A percentile compares a stretch with the other conserved stretches of the same genome.
These are phyloP conservation scores for Pythium sukuiense DNA, from an alignment of 352 stramenopile genomes.

Conservation along the genomic window DNA sequence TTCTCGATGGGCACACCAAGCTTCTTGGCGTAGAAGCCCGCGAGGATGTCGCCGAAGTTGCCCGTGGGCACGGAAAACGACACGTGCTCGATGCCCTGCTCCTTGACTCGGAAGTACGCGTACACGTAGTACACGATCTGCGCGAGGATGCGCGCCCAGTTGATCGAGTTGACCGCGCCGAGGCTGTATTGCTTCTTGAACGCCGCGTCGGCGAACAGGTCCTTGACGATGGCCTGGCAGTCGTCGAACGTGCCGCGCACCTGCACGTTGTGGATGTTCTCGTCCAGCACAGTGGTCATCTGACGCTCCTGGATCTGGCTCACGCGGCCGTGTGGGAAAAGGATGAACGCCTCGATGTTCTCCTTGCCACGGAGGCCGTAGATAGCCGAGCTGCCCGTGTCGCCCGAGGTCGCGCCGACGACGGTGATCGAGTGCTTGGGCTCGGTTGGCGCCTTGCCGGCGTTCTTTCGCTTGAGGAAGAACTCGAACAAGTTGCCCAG, in stretches of 20 bases:
- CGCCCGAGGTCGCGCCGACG: conserved; percentile 96
- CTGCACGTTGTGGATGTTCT: conserved; percentile 98
- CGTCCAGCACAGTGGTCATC: conserved; percentile 98
- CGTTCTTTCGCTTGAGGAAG: conserved; percentile 93
- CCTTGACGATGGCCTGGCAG: conserved; percentile 99
- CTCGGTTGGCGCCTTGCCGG: conserved; percentile 42
- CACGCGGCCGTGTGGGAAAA: conserved; percentile 96
- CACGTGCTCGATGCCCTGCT: conserved; percentile 70
- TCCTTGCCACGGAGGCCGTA: conserved; percentile 97
- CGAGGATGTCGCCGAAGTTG: conserved; percentile 99
- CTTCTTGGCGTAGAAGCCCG: conserved; percentile 96
- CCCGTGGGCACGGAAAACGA: conserved; percentile 97
- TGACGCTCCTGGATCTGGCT: conserved; percentile 98
- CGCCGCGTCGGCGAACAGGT: conserved; percentile 92
- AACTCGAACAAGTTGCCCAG: conserved; percentile 99
- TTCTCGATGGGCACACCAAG: conserved; percentile 94
- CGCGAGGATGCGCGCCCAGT: conserved; percentile 98
- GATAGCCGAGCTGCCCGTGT: conserved; percentile 98
- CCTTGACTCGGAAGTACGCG: conserved; percentile 92
- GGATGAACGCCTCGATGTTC: conserved; percentile 98
- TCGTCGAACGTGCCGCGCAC: conserved; percentile 98
- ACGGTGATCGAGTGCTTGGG: conserved; percentile 92
- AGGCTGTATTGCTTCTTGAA: conserved; percentile 94
- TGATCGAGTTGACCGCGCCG: conserved; percentile 99
- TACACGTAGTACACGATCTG: conserved; percentile 99